Percentiles rank a stretch among this genome's conserved stretches.
phyloP scores from a whole-genome alignment of 805 yeast species.

The Kurtzmaniella cleridarum region DNA sequence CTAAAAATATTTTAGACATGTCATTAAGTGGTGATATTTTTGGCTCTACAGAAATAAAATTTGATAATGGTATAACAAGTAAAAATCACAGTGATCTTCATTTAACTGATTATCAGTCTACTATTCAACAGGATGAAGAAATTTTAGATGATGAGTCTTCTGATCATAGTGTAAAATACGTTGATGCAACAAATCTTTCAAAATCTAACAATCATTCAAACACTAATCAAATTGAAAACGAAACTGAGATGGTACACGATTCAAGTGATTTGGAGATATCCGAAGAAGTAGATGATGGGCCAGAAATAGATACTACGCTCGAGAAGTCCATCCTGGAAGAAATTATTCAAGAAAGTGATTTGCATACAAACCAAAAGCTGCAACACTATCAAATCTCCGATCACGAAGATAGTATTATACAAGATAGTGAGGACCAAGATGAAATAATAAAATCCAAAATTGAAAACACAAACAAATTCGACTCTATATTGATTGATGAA shows the following conservation, averaged over 20 bases:
- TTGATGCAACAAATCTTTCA: background rate
- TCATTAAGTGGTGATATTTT: background rate
- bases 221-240: constrained; percentile 2
- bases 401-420: background rate
- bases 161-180: constrained; percentile 1
- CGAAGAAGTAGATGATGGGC: background rate
- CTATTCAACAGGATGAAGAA: too few species aligned
- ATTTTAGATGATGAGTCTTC: too few species aligned
- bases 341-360: background rate
- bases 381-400: background rate
- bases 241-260: background rate
- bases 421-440: background rate
- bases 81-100: too few species aligned
- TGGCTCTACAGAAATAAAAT: constrained; percentile 6
- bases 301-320: too few species aligned
- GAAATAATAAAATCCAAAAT: background rate
- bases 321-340: too few species aligned
- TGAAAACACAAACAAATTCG: background rate
- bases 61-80: background rate
- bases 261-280: background rate
- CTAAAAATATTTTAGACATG: constrained; percentile 1
- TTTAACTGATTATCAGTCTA: too few species aligned
- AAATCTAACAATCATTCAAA: background rate
- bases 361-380: background rate
- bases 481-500: background rate